A percentile compares a stretch with the other conserved stretches of the same genome.
These are phyloP conservation scores for Jaapia argillacea DNA, from an alignment of 768 basidiomycete genomes.

Conservation along the genomic window DNA sequence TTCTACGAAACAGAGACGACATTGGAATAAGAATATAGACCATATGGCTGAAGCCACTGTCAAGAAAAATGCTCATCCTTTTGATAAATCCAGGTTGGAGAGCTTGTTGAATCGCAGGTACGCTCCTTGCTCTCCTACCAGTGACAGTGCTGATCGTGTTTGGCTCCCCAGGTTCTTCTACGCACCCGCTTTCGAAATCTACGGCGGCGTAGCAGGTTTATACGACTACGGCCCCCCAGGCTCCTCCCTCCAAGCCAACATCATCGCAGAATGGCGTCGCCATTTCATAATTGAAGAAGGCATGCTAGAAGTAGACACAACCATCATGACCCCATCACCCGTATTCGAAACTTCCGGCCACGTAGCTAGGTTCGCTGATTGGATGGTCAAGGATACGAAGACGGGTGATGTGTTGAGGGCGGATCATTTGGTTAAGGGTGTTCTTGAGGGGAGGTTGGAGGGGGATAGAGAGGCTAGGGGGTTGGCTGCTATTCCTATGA, in stretches of 20 bases:
- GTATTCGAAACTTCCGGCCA: slow-evolving; percentile 97
- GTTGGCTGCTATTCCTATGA: slow-evolving; percentile 39
- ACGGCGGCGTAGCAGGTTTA: slow-evolving; percentile 93
- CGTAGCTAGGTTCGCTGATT: slow-evolving; percentile 96
- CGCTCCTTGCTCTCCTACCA: background rate
- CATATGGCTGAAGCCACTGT: slow-evolving; percentile 23
- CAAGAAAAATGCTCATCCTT: slow-evolving; percentile 78
- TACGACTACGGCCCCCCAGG: slow-evolving; percentile 99
- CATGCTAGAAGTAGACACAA: slow-evolving; percentile 98
- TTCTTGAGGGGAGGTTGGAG: slow-evolving; percentile 81
- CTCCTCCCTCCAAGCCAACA: slow-evolving; percentile 92
- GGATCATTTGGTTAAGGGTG: slow-evolving; percentile 90
- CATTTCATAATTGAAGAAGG: slow-evolving; percentile 98
- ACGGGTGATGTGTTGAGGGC: slow-evolving; percentile 96
- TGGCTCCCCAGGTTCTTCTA: slow-evolving; percentile 62
- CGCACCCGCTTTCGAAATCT: slow-evolving; percentile 97
- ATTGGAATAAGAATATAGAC: too few species aligned
- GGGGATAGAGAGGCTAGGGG: slow-evolving; percentile 89
- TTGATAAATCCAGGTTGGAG: slow-evolving; percentile 82
- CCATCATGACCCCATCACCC: slow-evolving; percentile 90
- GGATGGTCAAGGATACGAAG: slow-evolving; percentile 96
- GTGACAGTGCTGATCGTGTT: background rate
- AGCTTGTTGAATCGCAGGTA: slow-evolving; percentile 68
- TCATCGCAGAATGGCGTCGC: slow-evolving; percentile 91
- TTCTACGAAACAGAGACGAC: too few species aligned